These are phyloP conservation scores for Butyriboletus appendiculatus DNA, from an alignment of 1,284 basidiomycete species.

Conservation along the genomic window DNA sequence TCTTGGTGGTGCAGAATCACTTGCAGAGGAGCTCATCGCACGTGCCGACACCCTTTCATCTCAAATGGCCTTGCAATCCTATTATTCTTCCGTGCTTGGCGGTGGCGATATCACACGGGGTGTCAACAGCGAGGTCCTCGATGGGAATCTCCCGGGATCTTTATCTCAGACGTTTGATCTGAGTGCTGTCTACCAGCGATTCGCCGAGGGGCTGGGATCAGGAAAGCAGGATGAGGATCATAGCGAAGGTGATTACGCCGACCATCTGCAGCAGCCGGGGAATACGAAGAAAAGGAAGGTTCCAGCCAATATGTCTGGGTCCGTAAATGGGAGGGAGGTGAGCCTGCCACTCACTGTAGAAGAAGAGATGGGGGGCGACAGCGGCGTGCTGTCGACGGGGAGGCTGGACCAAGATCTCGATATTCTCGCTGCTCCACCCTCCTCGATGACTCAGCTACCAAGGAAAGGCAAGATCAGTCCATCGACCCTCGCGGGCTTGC, in stretches of 20 bases:
- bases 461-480: constrained; percentile 54
- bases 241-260: constrained; percentile 57
- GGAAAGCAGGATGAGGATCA: constrained; percentile 45
- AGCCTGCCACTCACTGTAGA: constrained; percentile 27
- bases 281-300: constrained; percentile 87
- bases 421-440: constrained; percentile 15
- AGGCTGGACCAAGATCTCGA: constrained; percentile 27
- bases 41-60: constrained; percentile 52
- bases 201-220: constrained; percentile 27
- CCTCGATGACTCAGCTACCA: constrained; percentile 23
- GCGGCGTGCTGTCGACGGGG: constrained; percentile 10
- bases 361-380: constrained; percentile 26
- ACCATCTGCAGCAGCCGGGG: constrained; percentile 71
- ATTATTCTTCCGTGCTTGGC: constrained; percentile 58
- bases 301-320: constrained; percentile 50
- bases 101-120: constrained; percentile 41
- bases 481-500: constrained; percentile 66
- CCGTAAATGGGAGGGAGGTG: constrained; percentile 34
- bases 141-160: constrained; percentile 24
- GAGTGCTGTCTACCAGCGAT: constrained; percentile 28
- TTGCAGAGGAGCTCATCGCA: constrained; percentile 51
- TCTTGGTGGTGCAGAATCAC: constrained; percentile 40
- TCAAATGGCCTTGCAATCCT: constrained; percentile 58
- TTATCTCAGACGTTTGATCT: constrained; percentile 30
- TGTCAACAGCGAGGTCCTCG: constrained; percentile 12